A percentile compares a stretch with the other conserved stretches of the same genome.
These are phyloP conservation scores for Arthrobotrys pseudoclavata DNA, from an alignment of 2,329 filamentous ascomycete genomes.

Conservation along the genomic window DNA sequence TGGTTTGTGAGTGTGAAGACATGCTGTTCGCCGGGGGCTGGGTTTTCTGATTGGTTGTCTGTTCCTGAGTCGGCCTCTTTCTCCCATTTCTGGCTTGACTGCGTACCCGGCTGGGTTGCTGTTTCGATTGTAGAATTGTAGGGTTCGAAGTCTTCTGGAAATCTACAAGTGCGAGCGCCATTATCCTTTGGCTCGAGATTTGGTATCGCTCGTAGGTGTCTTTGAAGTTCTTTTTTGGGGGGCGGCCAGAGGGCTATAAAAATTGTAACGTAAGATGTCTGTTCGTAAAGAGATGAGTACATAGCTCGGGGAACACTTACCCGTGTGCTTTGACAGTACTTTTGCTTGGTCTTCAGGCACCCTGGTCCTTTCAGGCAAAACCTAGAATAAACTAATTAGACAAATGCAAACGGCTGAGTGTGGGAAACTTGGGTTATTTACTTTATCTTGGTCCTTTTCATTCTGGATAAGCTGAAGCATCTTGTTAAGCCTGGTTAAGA, in stretches of 20 bases:
- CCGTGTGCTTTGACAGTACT: slow-evolving; percentile 12
- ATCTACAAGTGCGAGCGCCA: slow-evolving; percentile 16
- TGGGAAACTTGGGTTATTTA: background rate
- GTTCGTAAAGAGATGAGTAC: background rate
- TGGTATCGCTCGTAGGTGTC: slow-evolving; percentile 14
- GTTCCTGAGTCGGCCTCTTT: background rate
- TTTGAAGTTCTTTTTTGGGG: slow-evolving; percentile 48
- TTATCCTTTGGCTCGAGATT: slow-evolving; percentile 22
- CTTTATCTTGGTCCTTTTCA: slow-evolving; percentile 35
- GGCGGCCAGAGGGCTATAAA: slow-evolving; percentile 52
- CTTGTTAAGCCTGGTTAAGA: slow-evolving; percentile 17
- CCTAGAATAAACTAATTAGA: slow-evolving; percentile 19
- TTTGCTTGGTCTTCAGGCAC: slow-evolving; percentile 49
- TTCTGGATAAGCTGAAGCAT: slow-evolving; percentile 15
- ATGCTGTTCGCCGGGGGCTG: slow-evolving; percentile 26
- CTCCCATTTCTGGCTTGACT: background rate
- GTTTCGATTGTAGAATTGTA: slow-evolving; percentile 42
- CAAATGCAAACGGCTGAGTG: background rate
- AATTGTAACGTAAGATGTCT: background rate
- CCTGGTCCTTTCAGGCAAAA: slow-evolving; percentile 26
- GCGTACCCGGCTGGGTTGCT: background rate
- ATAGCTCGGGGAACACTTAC: background rate
- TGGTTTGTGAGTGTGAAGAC: slow-evolving; percentile 41
- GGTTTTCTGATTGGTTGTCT: background rate
- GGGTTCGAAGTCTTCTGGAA: slow-evolving; percentile 48